Conservation (phyloP, 768 basidiomycete genomes). For the Russula lepida region DNA sequence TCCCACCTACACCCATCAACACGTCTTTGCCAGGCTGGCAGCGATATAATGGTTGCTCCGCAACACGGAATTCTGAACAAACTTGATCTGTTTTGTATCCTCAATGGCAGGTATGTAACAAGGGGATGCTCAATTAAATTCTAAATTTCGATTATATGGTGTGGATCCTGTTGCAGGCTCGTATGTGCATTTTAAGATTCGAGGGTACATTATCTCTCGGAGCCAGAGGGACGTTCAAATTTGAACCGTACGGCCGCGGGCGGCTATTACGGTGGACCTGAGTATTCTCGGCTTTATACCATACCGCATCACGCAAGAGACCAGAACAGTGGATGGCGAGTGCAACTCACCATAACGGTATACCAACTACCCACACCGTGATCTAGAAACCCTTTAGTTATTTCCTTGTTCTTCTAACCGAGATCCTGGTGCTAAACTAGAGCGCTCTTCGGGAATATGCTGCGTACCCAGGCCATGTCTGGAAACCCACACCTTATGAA, state of each 20-base stretch:
- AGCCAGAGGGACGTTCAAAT: neutral
- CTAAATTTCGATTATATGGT: neutral
- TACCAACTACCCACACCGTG: too few relatives aligned
- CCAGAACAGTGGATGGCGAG: too few relatives aligned
- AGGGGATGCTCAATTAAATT: neutral
- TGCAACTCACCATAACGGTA: too few relatives aligned
- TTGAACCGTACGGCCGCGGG: constrained; percentile 2
- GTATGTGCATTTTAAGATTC: neutral
- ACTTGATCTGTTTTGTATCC: too few relatives aligned
- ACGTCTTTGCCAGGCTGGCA: constrained; percentile 1
- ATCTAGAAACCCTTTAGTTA: too few relatives aligned
- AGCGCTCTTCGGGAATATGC: too few relatives aligned
- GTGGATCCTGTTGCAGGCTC: neutral
- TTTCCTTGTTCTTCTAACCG: too few relatives aligned
- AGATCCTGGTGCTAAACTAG: too few relatives aligned
- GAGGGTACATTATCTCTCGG: neutral
- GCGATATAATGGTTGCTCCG: neutral
- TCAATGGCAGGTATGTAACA: neutral
- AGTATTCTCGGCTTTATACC: neutral
- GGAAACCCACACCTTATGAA: too few relatives aligned
- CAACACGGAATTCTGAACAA: neutral
- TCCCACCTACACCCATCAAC: neutral
- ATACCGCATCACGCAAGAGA: too few relatives aligned
- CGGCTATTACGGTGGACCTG: neutral
- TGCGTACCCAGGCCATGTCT: too few relatives aligned